Conservation (phyloP, 495 filamentous ascomycete genomes). For the Jackrogersella minutella region DNA sequence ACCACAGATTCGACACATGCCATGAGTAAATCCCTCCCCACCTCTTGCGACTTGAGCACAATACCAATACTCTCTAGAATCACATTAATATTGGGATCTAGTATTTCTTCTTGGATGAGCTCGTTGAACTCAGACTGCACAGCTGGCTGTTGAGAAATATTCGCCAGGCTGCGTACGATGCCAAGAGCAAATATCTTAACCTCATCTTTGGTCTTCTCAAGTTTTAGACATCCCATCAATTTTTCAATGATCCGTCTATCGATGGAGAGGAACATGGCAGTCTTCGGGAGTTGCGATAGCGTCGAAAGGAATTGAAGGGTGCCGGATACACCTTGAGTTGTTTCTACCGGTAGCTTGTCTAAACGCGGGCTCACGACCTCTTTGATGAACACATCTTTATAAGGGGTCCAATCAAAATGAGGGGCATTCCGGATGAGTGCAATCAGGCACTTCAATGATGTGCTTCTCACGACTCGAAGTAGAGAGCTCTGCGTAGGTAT, state of each 20-base stretch:
- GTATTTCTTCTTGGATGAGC: conserved; percentile 66
- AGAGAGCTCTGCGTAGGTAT: conserved; percentile 60
- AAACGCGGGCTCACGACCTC: conserved; percentile 80
- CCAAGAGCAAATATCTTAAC: conserved; percentile 85
- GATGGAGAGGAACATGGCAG: conserved; percentile 71
- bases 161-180: conserved; percentile 72
- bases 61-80: conserved; percentile 71
- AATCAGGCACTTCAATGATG: conserved; percentile 79
- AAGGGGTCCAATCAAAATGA: conserved; percentile 73
- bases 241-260: conserved; percentile 70
- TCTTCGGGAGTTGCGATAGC: conserved; percentile 74
- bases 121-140: conserved; percentile 63
- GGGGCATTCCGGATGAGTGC: conserved; percentile 75
- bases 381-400: conserved; percentile 71
- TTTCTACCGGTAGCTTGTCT: conserved; percentile 83
- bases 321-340: conserved; percentile 85
- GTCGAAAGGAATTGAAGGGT: conserved; percentile 80
- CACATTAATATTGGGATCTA: conserved; percentile 73
- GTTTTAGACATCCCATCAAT: conserved; percentile 73
- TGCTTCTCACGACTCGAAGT: conserved; percentile 73
- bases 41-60: conserved; percentile 65
- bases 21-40: conserved; percentile 74
- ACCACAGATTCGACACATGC: conserved; percentile 81
- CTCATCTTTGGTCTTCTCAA: conserved; percentile 82
- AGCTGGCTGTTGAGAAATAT: conserved; percentile 60